Percentiles rank a stretch among this genome's conserved stretches.
Evolutionary conservation across 768 basidiomycete genomes (phyloP).

Genomic region (Albatrellus ellisii): DNA sequence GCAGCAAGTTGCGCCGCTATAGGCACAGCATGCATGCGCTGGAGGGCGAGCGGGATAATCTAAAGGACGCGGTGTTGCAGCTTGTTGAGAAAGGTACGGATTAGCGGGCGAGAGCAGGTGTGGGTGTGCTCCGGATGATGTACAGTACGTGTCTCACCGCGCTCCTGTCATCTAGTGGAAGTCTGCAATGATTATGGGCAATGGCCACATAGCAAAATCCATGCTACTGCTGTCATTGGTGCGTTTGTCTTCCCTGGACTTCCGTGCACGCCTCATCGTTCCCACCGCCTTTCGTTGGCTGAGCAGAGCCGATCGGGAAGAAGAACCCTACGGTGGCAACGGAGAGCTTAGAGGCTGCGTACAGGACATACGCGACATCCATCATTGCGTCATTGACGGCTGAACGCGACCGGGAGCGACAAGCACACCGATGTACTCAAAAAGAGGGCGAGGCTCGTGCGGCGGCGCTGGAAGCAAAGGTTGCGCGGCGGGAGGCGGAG

Average conservation of each 20-base stretch:
- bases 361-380: constrained; percentile 29
- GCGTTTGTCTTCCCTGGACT: neutral
- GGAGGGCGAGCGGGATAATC: constrained; percentile 38
- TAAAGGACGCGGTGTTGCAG: constrained; percentile 37
- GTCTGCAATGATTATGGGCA: constrained; percentile 12
- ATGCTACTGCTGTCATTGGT: constrained; percentile 3
- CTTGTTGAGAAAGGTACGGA: constrained; percentile 50
- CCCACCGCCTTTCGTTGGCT: no score
- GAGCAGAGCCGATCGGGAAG: no score
- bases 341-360: constrained; percentile 18
- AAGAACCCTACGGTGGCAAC: no score
- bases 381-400: constrained; percentile 30
- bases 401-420: constrained; percentile 32
- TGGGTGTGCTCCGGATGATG: neutral
- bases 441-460: constrained; percentile 29
- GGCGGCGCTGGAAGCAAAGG: constrained; percentile 33
- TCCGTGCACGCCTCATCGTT: neutral
- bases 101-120: neutral
- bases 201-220: constrained; percentile 12
- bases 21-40: constrained; percentile 18
- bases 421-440: constrained; percentile 27
- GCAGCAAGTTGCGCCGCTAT: constrained; percentile 21
- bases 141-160: neutral
- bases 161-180: constrained; percentile 9
- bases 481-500: constrained; percentile 45